A percentile compares a stretch with the other conserved stretches of the same genome.
Evolutionary conservation across 2,329 filamentous ascomycete species (phyloP).

Genomic region (Penicillium paneum): DNA sequence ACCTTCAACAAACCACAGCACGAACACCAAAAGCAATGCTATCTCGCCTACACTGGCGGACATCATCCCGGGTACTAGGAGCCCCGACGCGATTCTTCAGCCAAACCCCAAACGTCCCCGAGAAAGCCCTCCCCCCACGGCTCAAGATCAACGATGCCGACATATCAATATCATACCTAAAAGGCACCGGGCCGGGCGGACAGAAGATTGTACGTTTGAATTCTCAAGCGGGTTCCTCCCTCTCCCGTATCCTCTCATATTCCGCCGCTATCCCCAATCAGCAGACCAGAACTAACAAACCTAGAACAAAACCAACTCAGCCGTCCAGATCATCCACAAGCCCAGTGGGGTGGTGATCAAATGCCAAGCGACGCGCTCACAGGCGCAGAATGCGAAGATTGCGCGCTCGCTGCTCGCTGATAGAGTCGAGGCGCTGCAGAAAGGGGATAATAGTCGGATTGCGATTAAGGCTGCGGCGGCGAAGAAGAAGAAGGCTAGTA

Average conservation of each 20-base stretch:
- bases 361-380: slow-evolving; percentile 84
- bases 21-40: slow-evolving; percentile 7
- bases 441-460: slow-evolving; percentile 72
- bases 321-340: slow-evolving; percentile 85
- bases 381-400: slow-evolving; percentile 80
- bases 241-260: not conserved
- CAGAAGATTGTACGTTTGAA: slow-evolving; percentile 76
- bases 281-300: not conserved
- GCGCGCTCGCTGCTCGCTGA: slow-evolving; percentile 75
- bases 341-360: slow-evolving; percentile 93
- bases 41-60: not conserved
- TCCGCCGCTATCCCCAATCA: not conserved
- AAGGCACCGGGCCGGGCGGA: slow-evolving; percentile 86
- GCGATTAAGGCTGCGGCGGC: slow-evolving; percentile 81
- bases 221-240: not conserved
- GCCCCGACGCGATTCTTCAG: slow-evolving; percentile 22
- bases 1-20: not conserved
- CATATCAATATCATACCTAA: slow-evolving; percentile 80
- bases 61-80: not conserved
- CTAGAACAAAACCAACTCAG: slow-evolving; percentile 91
- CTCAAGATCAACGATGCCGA: slow-evolving; percentile 73
- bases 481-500: slow-evolving; percentile 55
- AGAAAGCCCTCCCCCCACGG: slow-evolving; percentile 70
- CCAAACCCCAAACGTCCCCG: slow-evolving; percentile 19
- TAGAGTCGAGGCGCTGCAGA: slow-evolving; percentile 68